Evolutionary conservation across 306 rosid genomes (phyloP).

Genomic region (Fagus crenata): DNA sequence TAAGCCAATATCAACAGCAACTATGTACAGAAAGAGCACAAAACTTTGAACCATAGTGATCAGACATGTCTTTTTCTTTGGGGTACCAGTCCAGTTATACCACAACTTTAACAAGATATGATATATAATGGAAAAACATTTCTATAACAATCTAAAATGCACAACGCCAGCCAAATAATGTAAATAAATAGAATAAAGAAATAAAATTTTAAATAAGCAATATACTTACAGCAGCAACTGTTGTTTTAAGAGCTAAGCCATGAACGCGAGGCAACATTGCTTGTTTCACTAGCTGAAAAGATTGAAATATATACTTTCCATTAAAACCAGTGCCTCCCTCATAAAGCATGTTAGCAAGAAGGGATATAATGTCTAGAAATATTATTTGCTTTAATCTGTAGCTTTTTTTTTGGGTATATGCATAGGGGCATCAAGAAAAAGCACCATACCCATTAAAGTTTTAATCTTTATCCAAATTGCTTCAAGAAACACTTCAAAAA

Average conservation of each 20-base stretch:
- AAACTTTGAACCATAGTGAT: not conserved
- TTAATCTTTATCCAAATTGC: too few relatives aligned
- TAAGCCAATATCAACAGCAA: not conserved
- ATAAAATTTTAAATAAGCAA: constrained; percentile 14
- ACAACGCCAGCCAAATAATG: not conserved
- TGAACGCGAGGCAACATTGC: constrained; percentile 93
- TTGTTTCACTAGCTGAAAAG: constrained; percentile 79
- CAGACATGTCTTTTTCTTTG: not conserved
- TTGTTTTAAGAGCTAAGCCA: constrained; percentile 92
- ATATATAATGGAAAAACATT: not conserved
- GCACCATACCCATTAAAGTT: too few relatives aligned
- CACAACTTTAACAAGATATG: not conserved
- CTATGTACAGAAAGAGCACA: not conserved
- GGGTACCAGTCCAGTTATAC: not conserved
- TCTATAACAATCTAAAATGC: not conserved
- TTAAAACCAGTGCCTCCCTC: constrained; percentile 12
- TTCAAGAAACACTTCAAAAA: too few relatives aligned
- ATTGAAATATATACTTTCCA: constrained; percentile 23
- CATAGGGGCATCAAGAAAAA: too few relatives aligned
- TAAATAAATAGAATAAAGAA: constrained; percentile 13
- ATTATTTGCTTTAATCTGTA: not conserved
- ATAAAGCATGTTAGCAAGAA: constrained; percentile 23
- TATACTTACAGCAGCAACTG: constrained; percentile 90
- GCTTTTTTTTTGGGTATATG: not conserved
- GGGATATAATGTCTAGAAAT: not conserved